Conservation (phyloP, 768 basidiomycete species). For the Mycena floridula region DNA sequence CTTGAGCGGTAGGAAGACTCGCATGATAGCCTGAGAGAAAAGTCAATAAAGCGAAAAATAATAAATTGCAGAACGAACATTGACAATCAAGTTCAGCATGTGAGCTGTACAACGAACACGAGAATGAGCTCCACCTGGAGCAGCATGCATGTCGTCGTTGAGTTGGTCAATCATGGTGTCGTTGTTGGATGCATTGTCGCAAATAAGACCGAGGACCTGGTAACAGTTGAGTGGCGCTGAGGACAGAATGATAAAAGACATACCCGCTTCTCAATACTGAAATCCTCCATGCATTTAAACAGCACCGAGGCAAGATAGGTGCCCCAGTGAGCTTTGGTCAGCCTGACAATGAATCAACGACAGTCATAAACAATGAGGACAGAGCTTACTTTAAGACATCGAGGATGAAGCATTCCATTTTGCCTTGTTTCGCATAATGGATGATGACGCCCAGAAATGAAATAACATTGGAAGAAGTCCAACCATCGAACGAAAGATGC, state of each 20-base stretch:
- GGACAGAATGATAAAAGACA: not conserved
- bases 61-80: not conserved
- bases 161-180: constrained; percentile 4
- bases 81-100: not conserved
- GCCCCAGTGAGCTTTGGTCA: not conserved
- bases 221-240: not conserved
- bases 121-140: not conserved
- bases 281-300: not conserved
- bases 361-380: no score
- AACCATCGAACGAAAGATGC: not conserved
- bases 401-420: not conserved
- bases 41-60: not conserved
- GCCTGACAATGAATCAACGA: no score
- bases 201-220: constrained; percentile 9
- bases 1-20: not conserved
- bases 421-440: not conserved
- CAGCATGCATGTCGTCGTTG: not conserved
- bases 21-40: not conserved
- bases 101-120: not conserved
- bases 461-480: not conserved
- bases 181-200: constrained; percentile 7
- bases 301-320: not conserved
- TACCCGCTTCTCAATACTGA: not conserved
- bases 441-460: not conserved
- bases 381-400: not conserved